These are phyloP conservation scores for Rubia balearica DNA, from an alignment of 305 asterid species.

Conservation along the genomic window DNA sequence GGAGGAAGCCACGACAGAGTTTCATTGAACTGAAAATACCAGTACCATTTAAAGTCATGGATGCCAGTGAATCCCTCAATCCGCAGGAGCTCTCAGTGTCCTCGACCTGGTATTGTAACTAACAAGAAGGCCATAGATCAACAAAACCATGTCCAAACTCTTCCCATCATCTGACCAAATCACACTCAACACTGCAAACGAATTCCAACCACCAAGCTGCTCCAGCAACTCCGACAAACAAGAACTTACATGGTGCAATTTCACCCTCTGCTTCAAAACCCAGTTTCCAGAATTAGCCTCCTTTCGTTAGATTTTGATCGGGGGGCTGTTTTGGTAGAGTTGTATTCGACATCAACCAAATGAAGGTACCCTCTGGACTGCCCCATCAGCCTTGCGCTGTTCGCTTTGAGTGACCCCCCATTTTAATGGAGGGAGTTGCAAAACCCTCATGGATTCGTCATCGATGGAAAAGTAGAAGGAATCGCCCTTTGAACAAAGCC, in stretches of 20 bases:
- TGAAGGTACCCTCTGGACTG: constrained; percentile 7
- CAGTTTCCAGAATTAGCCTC: not conserved
- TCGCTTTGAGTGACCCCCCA: not conserved
- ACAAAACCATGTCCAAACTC: not conserved
- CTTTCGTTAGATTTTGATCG: constrained; percentile 9
- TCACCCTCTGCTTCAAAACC: constrained; percentile 13
- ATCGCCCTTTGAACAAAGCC: not conserved
- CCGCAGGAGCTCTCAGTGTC: not conserved
- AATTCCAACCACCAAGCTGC: not conserved
- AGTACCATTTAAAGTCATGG: not conserved
- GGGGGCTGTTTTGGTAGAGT: not conserved
- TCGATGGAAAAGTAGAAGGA: constrained; percentile 4
- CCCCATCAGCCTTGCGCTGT: constrained; percentile 1
- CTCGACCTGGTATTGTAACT: constrained; percentile 3
- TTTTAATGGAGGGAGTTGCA: constrained; percentile 3
- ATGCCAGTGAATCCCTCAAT: not conserved
- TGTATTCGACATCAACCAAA: constrained; percentile 12
- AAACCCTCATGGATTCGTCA: constrained; percentile 7
- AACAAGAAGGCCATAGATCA: not conserved
- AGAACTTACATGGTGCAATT: too few species aligned
- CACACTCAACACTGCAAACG: constrained; percentile 1
- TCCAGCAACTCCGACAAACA: too few species aligned
- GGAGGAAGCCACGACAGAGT: constrained; percentile 9
- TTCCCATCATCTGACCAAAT: not conserved
- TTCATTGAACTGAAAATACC: constrained; percentile 8